These are phyloP conservation scores for Protostelium mycophagum DNA, from an alignment of 78 protist species.

Conservation along the genomic window DNA sequence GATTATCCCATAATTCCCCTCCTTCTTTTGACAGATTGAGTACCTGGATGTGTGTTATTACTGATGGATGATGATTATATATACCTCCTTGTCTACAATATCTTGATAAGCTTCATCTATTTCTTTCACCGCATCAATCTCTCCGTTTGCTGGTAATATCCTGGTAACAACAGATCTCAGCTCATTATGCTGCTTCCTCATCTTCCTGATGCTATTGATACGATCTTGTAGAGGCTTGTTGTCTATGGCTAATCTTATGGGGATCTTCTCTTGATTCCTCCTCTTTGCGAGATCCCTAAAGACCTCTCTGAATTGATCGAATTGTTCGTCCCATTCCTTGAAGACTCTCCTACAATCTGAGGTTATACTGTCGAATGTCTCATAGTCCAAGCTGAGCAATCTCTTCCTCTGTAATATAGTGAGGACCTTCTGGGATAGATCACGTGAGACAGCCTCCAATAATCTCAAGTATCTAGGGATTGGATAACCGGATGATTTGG, in stretches of 20 bases:
- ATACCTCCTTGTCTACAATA: conserved; percentile 37
- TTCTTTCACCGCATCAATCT: conserved; percentile 54
- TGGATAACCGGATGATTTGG: conserved; percentile 30
- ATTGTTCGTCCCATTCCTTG: conserved; percentile 49
- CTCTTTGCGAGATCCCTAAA: conserved; percentile 49
- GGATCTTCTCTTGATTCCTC: conserved; percentile 11
- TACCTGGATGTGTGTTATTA: not conserved
- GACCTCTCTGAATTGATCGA: conserved; percentile 22
- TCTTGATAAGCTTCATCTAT: conserved; percentile 57
- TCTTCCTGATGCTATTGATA: conserved; percentile 23
- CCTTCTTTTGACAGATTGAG: conserved; percentile 51
- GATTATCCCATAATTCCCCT: conserved; percentile 55
- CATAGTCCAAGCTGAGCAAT: conserved; percentile 35
- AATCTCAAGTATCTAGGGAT: conserved; percentile 42
- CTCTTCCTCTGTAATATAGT: conserved; percentile 27
- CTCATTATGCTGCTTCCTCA: conserved; percentile 72
- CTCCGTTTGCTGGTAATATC: conserved; percentile 26
- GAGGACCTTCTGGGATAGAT: conserved; percentile 37
- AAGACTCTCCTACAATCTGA: conserved; percentile 25
- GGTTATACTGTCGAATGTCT: conserved; percentile 36
- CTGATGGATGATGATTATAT: not conserved
- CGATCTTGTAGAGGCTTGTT: conserved; percentile 32
- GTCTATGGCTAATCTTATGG: conserved; percentile 19
- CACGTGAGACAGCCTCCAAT: conserved; percentile 64
- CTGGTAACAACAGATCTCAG: conserved; percentile 39